A percentile compares a stretch with the other conserved stretches of the same genome.
phyloP scores from a whole-genome alignment of 345 rosid genomes.

The Eucalyptus erythrocorys region DNA sequence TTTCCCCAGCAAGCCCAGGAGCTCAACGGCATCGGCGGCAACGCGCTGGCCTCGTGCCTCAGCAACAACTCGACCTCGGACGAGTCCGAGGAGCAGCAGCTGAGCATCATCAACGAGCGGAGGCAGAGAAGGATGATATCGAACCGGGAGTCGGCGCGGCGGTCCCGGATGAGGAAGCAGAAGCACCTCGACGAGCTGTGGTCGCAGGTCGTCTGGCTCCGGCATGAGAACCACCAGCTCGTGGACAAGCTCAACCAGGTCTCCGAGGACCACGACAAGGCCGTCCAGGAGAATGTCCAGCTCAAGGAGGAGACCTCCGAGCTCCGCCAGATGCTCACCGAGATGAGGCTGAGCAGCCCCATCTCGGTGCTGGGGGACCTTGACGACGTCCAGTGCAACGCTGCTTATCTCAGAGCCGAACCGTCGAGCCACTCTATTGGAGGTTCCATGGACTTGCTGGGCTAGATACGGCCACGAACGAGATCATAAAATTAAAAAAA shows the following conservation, averaged over 20 bases:
- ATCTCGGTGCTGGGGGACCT: not conserved
- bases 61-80: constrained; percentile 9
- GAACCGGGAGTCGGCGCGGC: constrained; percentile 4
- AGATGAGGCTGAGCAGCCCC: constrained; percentile 1
- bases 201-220: constrained; percentile 10
- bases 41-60: not conserved
- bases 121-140: constrained; percentile 11
- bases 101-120: constrained; percentile 5
- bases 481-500: not conserved
- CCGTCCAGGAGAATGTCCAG: not conserved
- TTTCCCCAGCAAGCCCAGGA: not conserved
- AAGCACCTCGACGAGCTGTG: constrained; percentile 12
- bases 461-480: not conserved
- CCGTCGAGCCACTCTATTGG: not conserved
- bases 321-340: constrained; percentile 7
- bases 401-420: not conserved
- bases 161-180: constrained; percentile 11
- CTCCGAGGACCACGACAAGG: not conserved
- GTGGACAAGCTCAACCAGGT: constrained; percentile 1
- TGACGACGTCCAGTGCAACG: not conserved
- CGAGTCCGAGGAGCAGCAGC: constrained; percentile 2
- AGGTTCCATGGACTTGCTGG: not conserved
- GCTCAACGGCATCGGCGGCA: not conserved
- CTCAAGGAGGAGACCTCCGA: constrained; percentile 2
- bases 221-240: constrained; percentile 6